Conservation (phyloP, 768 basidiomycete genomes). For the Glaciozyma martinii region DNA sequence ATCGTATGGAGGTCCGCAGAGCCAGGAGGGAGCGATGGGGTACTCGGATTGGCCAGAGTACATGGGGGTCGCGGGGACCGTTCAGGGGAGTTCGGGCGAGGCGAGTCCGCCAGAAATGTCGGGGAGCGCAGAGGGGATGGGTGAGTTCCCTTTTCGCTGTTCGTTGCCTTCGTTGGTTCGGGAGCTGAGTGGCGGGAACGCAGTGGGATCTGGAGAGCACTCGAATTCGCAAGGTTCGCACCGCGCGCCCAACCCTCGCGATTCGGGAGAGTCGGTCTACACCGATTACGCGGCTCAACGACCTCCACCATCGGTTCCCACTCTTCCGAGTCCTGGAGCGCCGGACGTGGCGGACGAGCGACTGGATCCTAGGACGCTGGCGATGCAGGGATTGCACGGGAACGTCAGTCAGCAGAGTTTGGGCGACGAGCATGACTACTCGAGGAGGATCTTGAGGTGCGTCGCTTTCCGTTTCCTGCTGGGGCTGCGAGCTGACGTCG, state of each 20-base stretch:
- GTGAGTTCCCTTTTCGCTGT: conserved; percentile 7
- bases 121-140: conserved; percentile 12
- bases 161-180: not conserved
- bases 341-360: conserved; percentile 11
- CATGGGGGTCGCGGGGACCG: conserved; percentile 1
- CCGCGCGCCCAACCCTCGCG: not conserved
- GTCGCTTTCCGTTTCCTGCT: not conserved
- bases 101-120: not conserved
- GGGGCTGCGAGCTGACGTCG: not conserved
- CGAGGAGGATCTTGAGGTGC: conserved; percentile 24
- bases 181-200: not conserved
- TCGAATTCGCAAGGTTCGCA: not conserved
- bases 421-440: conserved; percentile 23
- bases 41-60: conserved; percentile 26
- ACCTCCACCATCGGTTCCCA: not conserved
- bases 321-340: not conserved
- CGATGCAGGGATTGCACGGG: not conserved
- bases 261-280: conserved; percentile 19
- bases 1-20: conserved; percentile 1
- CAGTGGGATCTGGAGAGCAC: conserved; percentile 17
- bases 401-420: conserved; percentile 12
- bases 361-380: conserved; percentile 14
- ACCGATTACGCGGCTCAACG: not conserved
- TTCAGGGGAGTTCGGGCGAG: not conserved
- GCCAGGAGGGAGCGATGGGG: conserved; percentile 18